Conservation (phyloP, 108 stramenopile genomes). For the Bacterosira constricta region DNA sequence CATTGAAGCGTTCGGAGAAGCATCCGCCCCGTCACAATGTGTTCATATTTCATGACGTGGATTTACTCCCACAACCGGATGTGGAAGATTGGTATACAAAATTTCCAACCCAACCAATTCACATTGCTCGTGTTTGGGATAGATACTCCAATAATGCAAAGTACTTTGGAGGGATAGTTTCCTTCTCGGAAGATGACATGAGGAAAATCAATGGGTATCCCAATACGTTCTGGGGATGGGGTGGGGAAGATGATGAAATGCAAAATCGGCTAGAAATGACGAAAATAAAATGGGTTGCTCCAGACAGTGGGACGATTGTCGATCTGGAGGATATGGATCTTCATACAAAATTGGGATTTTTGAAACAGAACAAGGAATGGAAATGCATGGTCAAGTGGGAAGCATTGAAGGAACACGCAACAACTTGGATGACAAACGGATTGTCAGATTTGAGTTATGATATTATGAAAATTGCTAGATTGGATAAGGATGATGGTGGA, state of each 20-base stretch:
- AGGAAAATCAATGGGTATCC: slow-evolving; percentile 97
- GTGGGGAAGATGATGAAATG: slow-evolving; percentile 99
- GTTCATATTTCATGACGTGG: slow-evolving; percentile 99
- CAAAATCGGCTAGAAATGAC: slow-evolving; percentile 78
- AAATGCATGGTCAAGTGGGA: slow-evolving; percentile 98
- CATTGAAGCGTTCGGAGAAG: slow-evolving; percentile 54
- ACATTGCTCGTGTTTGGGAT: slow-evolving; percentile 97
- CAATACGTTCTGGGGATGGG: slow-evolving; percentile 99
- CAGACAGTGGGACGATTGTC: slow-evolving; percentile 45
- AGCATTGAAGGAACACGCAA: slow-evolving; percentile 90
- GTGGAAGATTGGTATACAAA: slow-evolving; percentile 83
- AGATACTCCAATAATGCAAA: slow-evolving; percentile 96
- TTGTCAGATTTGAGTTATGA: slow-evolving; percentile 84
- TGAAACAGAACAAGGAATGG: slow-evolving; percentile 85
- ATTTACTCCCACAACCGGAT: slow-evolving; percentile 87
- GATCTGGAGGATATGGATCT: slow-evolving; percentile 88
- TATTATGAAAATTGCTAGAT: slow-evolving; percentile 49
- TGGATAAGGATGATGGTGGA: slow-evolving; percentile 55
- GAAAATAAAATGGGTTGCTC: slow-evolving; percentile 73
- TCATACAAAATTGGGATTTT: slow-evolving; percentile 70
- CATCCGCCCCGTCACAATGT: slow-evolving; percentile 64
- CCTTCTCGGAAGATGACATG: slow-evolving; percentile 82
- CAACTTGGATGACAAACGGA: slow-evolving; percentile 92
- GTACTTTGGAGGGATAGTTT: slow-evolving; percentile 97
- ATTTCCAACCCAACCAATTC: slow-evolving; percentile 85